These are phyloP conservation scores for Russula ochroleuca DNA, from an alignment of 768 basidiomycete species.

Conservation along the genomic window DNA sequence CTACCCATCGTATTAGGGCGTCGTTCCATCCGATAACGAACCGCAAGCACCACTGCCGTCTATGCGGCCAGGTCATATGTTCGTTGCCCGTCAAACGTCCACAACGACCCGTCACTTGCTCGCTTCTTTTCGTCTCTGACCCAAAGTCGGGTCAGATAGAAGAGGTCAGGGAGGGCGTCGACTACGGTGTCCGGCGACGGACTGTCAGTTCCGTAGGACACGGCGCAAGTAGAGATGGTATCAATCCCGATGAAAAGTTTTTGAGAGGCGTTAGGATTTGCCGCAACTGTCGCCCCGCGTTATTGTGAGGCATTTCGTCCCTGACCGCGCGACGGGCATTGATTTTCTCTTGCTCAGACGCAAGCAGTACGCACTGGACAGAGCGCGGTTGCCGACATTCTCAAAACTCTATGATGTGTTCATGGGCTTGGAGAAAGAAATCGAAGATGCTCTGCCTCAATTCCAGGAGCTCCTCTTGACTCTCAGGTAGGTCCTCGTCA, in stretches of 20 bases:
- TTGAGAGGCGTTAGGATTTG: slow-evolving; percentile 87
- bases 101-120: slow-evolving; percentile 65
- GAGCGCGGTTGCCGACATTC: slow-evolving; percentile 8
- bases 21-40: slow-evolving; percentile 88
- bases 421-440: slow-evolving; percentile 74
- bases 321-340: not conserved
- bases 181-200: slow-evolving; percentile 69
- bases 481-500: slow-evolving; percentile 48
- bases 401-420: slow-evolving; percentile 48
- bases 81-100: slow-evolving; percentile 75
- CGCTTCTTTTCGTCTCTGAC: slow-evolving; percentile 83
- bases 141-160: slow-evolving; percentile 70
- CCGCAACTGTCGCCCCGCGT: slow-evolving; percentile 69
- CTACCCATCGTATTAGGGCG: slow-evolving; percentile 37
- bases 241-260: slow-evolving; percentile 72
- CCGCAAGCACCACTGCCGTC: slow-evolving; percentile 92
- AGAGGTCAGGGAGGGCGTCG: slow-evolving; percentile 77
- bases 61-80: slow-evolving; percentile 91
- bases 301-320: slow-evolving; percentile 55
- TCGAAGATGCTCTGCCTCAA: slow-evolving; percentile 80
- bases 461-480: slow-evolving; percentile 82
- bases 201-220: slow-evolving; percentile 31
- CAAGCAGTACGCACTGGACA: slow-evolving; percentile 72
- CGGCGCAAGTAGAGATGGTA: slow-evolving; percentile 33
- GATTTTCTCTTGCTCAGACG: slow-evolving; percentile 44